These are phyloP conservation scores for Striga hermonthica DNA, from an alignment of 305 asterid genomes.

Conservation along the genomic window DNA sequence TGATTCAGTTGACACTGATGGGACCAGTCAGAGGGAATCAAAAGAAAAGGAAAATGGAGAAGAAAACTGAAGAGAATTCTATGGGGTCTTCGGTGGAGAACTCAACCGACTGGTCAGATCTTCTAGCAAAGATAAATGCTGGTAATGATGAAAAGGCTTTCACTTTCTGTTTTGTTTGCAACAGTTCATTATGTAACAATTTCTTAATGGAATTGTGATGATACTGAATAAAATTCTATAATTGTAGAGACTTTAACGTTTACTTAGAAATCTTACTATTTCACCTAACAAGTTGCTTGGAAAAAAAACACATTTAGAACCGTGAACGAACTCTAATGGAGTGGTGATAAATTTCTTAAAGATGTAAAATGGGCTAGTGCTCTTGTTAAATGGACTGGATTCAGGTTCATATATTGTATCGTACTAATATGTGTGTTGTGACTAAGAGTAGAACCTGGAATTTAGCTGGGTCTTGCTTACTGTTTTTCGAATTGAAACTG, in stretches of 20 bases:
- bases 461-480: neutral
- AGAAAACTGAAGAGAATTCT: conserved; percentile 42
- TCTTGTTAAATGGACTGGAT: neutral
- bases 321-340: neutral
- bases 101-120: conserved; percentile 69
- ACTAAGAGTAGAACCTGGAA: neutral
- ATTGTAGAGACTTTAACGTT: conserved; percentile 7
- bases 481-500: neutral
- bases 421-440: neutral
- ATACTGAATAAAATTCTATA: neutral
- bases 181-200: neutral
- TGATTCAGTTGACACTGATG: conserved; percentile 41
- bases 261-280: conserved; percentile 6
- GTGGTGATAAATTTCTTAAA: neutral
- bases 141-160: conserved; percentile 36
- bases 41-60: conserved; percentile 61
- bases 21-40: conserved; percentile 66
- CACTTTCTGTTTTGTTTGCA: neutral
- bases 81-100: conserved; percentile 54
- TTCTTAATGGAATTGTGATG: conserved; percentile 5
- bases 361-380: neutral
- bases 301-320: neutral
- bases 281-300: conserved; percentile 3
- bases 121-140: conserved; percentile 46
- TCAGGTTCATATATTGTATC: neutral